Evolutionary conservation across 2,329 filamentous ascomycete species (phyloP), one percentile per base, ranked within the genome.

Genomic region (Stachybotrys echinatus): DNA sequence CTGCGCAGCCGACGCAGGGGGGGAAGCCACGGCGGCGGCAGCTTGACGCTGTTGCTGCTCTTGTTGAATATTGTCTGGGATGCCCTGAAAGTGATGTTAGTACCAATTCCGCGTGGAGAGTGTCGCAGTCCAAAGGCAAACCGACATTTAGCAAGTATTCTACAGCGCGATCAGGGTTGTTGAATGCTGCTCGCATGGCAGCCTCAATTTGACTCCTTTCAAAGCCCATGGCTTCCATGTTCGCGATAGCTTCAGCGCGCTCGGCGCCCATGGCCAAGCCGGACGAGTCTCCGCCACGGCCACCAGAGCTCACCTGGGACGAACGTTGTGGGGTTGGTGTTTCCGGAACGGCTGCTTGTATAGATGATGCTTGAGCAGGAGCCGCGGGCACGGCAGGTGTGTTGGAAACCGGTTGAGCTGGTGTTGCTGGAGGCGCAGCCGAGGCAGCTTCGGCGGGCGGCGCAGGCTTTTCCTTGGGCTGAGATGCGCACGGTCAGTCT

Each of bases 161-260:
- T 50, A 99, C 92, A 48, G 94, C 94, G 61, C 94, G 90, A 69
- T 97, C 92, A 14, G 92, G 91, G 74, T 99, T 99, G 79, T 88
- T 95, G 71, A 89, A 99, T 14, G 94, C 94, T 55, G 94, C 94
- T 63, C 92, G 88, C 87, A 99, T 94, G 47, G 94, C 94, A 45
- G 87, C 83, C 60, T 96, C 91, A 58, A 96, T 96, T 65, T 95
- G 88, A 48, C 83, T 76, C 63, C 92, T 82, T 63, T 89, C 83
- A 60, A 99, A 99, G 8, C 94, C 94, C 94, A 99, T 99, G 57
- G 87, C 87, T 73, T 96, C 92, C 91, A 99, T 96, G 66, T 92
- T 90, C 45, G 87, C 80, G 62, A 97, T 87, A 37, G 90, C 91
- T 58, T 85, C 84, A 55, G 88, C 83, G 58, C 91, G 85, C 68